Base-by-base conservation (phyloP, 2,329 filamentous ascomycete species). In the Fusarium albidum region DNA sequence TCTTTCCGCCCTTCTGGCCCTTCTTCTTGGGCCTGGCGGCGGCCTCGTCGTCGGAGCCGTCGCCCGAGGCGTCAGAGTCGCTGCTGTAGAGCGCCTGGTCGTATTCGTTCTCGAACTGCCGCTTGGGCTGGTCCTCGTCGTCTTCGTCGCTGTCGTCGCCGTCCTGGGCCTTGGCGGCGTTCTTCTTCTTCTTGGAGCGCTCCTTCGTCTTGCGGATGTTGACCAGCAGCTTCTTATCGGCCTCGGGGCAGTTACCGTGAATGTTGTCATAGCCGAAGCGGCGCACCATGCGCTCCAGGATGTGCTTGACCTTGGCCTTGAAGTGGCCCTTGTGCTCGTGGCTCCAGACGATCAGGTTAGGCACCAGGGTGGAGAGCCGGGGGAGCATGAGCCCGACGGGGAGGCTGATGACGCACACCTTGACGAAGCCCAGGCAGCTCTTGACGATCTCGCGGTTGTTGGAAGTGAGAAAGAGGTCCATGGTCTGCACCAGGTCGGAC, bases 251-350 rank as follows among this genome's bases (percentile, higher is more conserved):
- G 71, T 90, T 81, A 61, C 85, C 84, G 74, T 95, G 91, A 11
- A 99, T 84, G 26, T 85, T 75, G 3, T 94, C 89, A 38, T 90
- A 89, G 40, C 95, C 93, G 69, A 97, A 98, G 50, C 94, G 87
- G 40, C 94, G 86, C 17, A 98, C 89, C 83, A 97, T 92, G 45
- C 95, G 87, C 77, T 99, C 95, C 13, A 99, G 79, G 59, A 99
- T 98, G 70, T 97, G 93, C 85, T 97, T 98, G 64, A 99, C 93
- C 79, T 98, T 99, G 42, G 91, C 88, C 68, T 94, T 92, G 78
- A 99, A 95, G 71, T 96, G 92, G 11, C 92, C 92, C 78, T 98
- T 98, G 80, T 99, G 96, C 75, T 99, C 95, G 73, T 97, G 92
- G 70, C 90, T 93, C 94, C 95, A 99, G 34, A 93, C 86, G 81